Evolutionary conservation across 2,329 filamentous ascomycete species (phyloP), one percentile per base, ranked within the genome.

Genomic region (Lecanosticta acicola): DNA sequence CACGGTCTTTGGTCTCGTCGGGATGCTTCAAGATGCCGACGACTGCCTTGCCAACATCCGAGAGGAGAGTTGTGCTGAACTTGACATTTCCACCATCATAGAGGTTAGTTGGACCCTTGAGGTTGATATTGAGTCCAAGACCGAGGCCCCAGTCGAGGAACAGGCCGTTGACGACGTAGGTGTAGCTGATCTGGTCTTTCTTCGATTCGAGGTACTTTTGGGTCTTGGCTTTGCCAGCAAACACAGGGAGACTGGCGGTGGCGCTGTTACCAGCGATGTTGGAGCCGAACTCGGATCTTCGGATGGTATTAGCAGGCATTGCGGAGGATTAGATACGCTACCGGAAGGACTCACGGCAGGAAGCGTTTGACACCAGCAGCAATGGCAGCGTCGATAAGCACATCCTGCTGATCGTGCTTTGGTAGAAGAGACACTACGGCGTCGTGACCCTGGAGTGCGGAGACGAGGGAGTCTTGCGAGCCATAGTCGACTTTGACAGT

Each of bases 401-500:
- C 14, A 3, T 37, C 36, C 42, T 57, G 50, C 4, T 21, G 18
- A 10, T 38, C 41, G 32, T 51, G 44, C 16, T 51, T 39, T 7
- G 54, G 46, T 2, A 54, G 17, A 3, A 47, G 21, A 9, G 46
- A 55, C n/a, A 70, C 51, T 4, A 69, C 58, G 14, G 55, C 60
- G 16, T 70, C 60, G 35, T 70, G 63, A 35, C 62, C 64, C 38
- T 53, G 51, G n/a, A 70, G 51, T 0, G 65, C 68, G 4, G 49
- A 32, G 8, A 61, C 55, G 24, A 71, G 47, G 4, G 63, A 55
- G 5, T 58, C 51, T 7, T 70, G 64, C 7, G 74, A 65, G 14
- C 67, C 54, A 59, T 80, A 80, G 64, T 78, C 63, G 44, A 75
- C 61, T 21, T 54, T 62, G 18, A 62, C 66, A 14, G 69, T 58